phyloP scores from a whole-genome alignment of 805 yeast species.

The Candida dajiaensis region DNA sequence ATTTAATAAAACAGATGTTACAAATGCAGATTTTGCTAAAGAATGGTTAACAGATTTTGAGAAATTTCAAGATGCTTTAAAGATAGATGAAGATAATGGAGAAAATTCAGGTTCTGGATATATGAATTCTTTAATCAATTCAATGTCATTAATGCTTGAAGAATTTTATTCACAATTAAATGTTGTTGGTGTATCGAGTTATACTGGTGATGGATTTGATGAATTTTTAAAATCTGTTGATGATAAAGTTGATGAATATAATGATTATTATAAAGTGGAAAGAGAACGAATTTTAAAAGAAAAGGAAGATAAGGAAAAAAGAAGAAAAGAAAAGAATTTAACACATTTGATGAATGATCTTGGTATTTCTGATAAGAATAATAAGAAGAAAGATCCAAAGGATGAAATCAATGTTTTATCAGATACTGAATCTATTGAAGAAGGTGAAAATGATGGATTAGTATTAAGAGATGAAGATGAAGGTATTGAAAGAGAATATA shows the following conservation, averaged over 20 bases:
- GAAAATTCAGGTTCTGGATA: conserved; percentile 75
- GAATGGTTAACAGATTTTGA: conserved; percentile 99
- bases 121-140: conserved; percentile 89
- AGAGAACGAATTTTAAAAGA: conserved; percentile 74
- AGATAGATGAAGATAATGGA: conserved; percentile 58
- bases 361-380: conserved; percentile 50
- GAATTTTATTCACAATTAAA: conserved; percentile 93
- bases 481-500: conserved; percentile 59
- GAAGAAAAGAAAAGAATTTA: conserved; percentile 65
- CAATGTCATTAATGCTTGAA: conserved; percentile 93
- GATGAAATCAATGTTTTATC: conserved; percentile 45
- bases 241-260: conserved; percentile 80
- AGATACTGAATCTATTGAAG: conserved; percentile 45
- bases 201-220: conserved; percentile 92
- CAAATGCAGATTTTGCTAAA: conserved; percentile 78
- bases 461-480: conserved; percentile 36
- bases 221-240: conserved; percentile 84
- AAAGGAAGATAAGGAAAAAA: conserved; percentile 69
- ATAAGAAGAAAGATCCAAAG: conserved; percentile 37
- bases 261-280: conserved; percentile 77
- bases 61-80: conserved; percentile 74
- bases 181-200: conserved; percentile 87
- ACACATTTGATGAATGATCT: conserved; percentile 78
- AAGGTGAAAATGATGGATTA: conserved; percentile 37
- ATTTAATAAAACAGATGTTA: conserved; percentile 89